phyloP scores from a whole-genome alignment of 805 yeast species.

The Spathaspora girioi region DNA sequence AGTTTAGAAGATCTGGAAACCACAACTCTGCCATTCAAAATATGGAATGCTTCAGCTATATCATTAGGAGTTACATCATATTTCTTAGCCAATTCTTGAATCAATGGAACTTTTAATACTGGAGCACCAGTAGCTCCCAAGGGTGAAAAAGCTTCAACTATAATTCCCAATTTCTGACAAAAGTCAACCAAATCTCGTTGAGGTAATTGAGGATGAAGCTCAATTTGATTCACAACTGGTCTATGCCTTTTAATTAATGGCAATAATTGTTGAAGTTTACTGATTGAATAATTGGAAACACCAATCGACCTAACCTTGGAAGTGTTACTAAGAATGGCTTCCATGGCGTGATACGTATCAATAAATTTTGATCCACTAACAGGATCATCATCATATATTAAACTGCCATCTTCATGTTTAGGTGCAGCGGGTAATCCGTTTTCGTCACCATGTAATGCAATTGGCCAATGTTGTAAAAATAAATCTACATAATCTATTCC shows the following conservation, averaged over 20 bases:
- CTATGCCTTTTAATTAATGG: constrained; percentile 45
- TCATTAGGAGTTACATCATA: constrained; percentile 55
- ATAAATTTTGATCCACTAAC: constrained; percentile 25
- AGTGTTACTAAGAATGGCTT: not conserved
- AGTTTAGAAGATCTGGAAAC: constrained; percentile 70
- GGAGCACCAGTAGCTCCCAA: constrained; percentile 54
- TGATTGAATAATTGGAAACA: constrained; percentile 70
- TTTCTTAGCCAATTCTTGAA: constrained; percentile 46
- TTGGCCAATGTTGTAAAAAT: constrained; percentile 49
- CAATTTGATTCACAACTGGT: constrained; percentile 76
- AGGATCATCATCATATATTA: constrained; percentile 27
- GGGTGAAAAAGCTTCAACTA: constrained; percentile 78
- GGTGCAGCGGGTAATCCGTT: constrained; percentile 38
- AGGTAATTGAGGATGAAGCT: constrained; percentile 49
- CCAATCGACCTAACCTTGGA: constrained; percentile 63
- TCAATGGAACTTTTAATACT: constrained; percentile 51
- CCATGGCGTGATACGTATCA: constrained; percentile 20
- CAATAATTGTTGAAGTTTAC: constrained; percentile 58
- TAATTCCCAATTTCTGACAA: constrained; percentile 52
- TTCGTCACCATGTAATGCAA: constrained; percentile 34
- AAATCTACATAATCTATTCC: constrained; percentile 45
- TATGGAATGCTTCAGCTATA: constrained; percentile 44
- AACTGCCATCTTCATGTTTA: constrained; percentile 29
- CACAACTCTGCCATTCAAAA: constrained; percentile 55
- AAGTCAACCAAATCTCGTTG: constrained; percentile 56